Conservation (phyloP, 23 red algal species). For the Chondrus crispus region DNA sequence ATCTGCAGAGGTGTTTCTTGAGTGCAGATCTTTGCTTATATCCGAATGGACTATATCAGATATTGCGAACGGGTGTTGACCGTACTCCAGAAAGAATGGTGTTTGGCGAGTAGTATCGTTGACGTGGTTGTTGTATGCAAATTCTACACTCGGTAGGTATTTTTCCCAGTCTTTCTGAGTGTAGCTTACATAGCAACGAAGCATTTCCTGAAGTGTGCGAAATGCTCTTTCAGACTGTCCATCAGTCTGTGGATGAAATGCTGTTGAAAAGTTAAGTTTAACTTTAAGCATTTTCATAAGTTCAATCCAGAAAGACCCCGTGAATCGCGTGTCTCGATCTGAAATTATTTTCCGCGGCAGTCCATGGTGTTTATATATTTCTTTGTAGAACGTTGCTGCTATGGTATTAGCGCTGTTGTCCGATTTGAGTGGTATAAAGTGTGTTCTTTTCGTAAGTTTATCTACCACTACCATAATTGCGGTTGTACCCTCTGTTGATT, state of each 20-base stretch:
- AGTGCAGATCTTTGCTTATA: background rate
- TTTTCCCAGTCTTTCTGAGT: constrained; percentile 18
- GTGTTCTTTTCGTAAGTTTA: background rate
- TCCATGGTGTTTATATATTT: constrained; percentile 6
- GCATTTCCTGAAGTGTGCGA: constrained; percentile 17
- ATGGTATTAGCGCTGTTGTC: constrained; percentile 2
- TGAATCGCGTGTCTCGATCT: constrained; percentile 18
- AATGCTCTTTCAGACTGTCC: constrained; percentile 27
- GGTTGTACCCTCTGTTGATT: background rate
- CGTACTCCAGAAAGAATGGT: constrained; percentile 31
- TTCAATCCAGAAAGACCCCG: background rate
- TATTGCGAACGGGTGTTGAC: background rate
- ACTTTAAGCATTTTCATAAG: background rate
- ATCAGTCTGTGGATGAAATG: constrained; percentile 40
- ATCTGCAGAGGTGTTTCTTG: background rate
- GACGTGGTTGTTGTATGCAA: constrained; percentile 11
- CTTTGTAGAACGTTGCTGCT: background rate
- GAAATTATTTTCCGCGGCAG: constrained; percentile 1
- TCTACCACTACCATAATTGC: constrained; percentile 9
- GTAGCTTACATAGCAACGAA: constrained; percentile 11
- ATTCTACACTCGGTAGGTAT: constrained; percentile 20
- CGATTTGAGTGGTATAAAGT: background rate
- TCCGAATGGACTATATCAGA: background rate
- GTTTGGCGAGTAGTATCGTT: constrained; percentile 3
- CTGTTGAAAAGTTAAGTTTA: constrained; percentile 11